Conservation (phyloP, 2,329 filamentous ascomycete genomes). For the Fusarium virguliforme region DNA sequence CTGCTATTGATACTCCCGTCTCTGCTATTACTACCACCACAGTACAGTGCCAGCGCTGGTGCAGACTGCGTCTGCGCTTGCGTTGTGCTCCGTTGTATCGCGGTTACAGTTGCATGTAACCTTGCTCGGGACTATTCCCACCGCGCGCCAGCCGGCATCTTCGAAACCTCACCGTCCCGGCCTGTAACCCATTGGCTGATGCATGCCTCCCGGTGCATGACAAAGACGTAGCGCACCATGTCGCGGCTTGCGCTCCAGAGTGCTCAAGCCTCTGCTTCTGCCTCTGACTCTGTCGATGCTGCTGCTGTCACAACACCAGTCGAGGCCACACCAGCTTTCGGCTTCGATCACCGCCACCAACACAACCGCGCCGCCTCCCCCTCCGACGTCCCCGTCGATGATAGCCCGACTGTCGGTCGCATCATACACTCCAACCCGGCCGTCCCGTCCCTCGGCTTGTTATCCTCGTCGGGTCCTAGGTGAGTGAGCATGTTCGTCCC, state of each 20-base stretch:
- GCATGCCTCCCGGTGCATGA: conserved; percentile 52
- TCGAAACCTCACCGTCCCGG: conserved; percentile 54
- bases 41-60: conserved; percentile 14
- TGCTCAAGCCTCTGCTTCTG: conserved; percentile 57
- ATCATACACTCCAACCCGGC: conserved; percentile 48
- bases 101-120: conserved; percentile 49
- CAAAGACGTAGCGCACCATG: conserved; percentile 64
- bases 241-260: conserved; percentile 68
- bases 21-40: conserved; percentile 26
- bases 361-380: conserved; percentile 39
- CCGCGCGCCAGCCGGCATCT: conserved; percentile 50
- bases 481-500: conserved; percentile 52
- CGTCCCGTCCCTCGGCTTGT: conserved; percentile 44
- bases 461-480: conserved; percentile 50
- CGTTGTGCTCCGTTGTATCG: conserved; percentile 39
- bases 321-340: conserved; percentile 27
- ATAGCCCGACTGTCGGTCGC: conserved; percentile 65
- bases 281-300: conserved; percentile 30
- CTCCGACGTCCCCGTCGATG: conserved; percentile 54
- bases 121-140: conserved; percentile 48
- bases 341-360: conserved; percentile 28
- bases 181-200: conserved; percentile 50
- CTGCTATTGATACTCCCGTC: conserved; percentile 20
- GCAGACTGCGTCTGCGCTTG: conserved; percentile 34
- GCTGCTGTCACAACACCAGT: conserved; percentile 36